Conservation (phyloP, 805 yeast genomes). For the Scheffersomyces ergatensis region DNA sequence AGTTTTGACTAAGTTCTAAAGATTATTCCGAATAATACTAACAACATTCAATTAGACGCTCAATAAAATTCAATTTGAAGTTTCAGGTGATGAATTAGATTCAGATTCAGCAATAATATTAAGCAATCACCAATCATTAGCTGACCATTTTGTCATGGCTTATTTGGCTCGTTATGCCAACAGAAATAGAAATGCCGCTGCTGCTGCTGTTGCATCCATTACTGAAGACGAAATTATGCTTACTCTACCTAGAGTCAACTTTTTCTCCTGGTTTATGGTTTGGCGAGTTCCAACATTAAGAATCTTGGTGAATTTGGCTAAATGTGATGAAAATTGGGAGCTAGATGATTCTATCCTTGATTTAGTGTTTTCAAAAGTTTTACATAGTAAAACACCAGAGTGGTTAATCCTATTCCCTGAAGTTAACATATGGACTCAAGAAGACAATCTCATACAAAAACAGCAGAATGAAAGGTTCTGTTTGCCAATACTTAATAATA, state of each 20-base stretch:
- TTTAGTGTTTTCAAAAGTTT: constrained; percentile 31
- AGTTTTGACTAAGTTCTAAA: constrained; percentile 4
- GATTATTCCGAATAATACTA: neutral
- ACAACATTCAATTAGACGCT: constrained; percentile 7
- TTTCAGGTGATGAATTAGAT: constrained; percentile 42
- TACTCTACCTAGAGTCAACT: constrained; percentile 46
- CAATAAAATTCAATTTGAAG: constrained; percentile 33
- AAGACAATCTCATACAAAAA: constrained; percentile 48
- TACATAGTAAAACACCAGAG: constrained; percentile 39
- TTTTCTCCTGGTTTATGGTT: constrained; percentile 68
- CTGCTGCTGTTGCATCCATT: too few relatives aligned
- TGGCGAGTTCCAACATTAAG: constrained; percentile 60
- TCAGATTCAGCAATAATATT: constrained; percentile 36
- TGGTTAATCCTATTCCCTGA: constrained; percentile 85
- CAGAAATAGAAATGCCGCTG: constrained; percentile 9
- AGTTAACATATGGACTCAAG: constrained; percentile 64
- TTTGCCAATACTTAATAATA: constrained; percentile 56
- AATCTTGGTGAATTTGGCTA: constrained; percentile 44
- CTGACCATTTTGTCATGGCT: constrained; percentile 60
- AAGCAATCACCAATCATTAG: constrained; percentile 66
- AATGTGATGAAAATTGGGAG: constrained; percentile 72
- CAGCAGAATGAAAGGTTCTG: constrained; percentile 54
- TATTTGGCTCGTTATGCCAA: constrained; percentile 32
- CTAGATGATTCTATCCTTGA: constrained; percentile 37
- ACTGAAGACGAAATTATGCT: constrained; percentile 6